Conservation (phyloP, 1,139 yeast species). For the Yamadazyma sp. region DNA sequence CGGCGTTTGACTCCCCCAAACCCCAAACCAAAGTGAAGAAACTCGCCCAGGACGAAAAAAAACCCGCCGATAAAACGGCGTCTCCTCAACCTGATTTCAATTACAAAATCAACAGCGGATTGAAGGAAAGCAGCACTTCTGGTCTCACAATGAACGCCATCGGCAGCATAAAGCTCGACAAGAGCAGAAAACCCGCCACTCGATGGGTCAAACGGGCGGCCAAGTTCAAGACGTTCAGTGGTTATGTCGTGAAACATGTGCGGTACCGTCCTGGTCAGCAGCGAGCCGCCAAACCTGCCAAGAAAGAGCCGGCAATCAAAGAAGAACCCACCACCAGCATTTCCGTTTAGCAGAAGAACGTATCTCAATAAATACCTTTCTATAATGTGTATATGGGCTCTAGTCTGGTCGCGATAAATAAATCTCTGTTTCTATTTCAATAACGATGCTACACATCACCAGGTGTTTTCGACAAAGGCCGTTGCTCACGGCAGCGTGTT, state of each 20-base stretch:
- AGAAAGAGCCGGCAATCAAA: not conserved
- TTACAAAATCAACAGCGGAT: constrained; percentile 37
- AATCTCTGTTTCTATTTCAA: too few relatives aligned
- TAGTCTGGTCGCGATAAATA: too few relatives aligned
- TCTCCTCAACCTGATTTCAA: constrained; percentile 19
- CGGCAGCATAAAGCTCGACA: constrained; percentile 38
- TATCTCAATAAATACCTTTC: too few relatives aligned
- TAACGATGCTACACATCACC: too few relatives aligned
- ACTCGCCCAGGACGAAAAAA: constrained; percentile 29
- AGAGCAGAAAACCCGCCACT: constrained; percentile 49
- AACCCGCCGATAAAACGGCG: constrained; percentile 16
- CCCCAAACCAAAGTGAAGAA: constrained; percentile 33
- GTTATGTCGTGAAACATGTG: constrained; percentile 48
- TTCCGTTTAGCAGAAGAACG: too few relatives aligned
- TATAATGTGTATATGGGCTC: too few relatives aligned
- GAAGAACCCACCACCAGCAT: not conserved
- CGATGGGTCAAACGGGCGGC: constrained; percentile 52
- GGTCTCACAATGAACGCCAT: constrained; percentile 42
- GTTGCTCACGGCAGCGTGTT: too few relatives aligned
- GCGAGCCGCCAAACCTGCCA: constrained; percentile 20
- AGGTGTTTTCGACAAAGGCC: too few relatives aligned
- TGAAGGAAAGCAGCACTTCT: constrained; percentile 43
- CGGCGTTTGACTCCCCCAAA: constrained; percentile 32
- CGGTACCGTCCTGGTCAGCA: not conserved
- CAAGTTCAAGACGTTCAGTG: constrained; percentile 58